phyloP scores from a whole-genome alignment of 306 rosid species.

The Dryas drummondii region DNA sequence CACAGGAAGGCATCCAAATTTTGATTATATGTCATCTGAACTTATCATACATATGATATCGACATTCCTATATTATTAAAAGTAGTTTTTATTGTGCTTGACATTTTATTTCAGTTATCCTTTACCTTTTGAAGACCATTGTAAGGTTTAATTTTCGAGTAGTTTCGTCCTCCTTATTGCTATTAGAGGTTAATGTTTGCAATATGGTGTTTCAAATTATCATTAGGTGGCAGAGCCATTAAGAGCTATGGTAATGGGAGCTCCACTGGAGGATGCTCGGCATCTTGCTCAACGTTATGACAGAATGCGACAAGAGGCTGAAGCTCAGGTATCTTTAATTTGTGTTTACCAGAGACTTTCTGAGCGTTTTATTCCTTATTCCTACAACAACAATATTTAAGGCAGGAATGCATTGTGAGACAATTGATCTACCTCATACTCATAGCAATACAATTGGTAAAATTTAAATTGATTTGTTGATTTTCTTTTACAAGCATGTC shows the following conservation, averaged over 20 bases:
- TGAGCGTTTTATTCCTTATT: not conserved
- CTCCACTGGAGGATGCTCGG: constrained; percentile 94
- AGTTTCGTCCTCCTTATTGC: not conserved
- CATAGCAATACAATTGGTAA: constrained; percentile 9
- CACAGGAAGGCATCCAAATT: not conserved
- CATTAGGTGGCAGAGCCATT: constrained; percentile 87
- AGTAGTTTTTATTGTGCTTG: not conserved
- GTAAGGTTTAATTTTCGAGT: not conserved
- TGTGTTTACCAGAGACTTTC: constrained; percentile 9
- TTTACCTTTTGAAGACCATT: not conserved
- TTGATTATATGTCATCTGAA: not conserved
- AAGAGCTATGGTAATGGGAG: constrained; percentile 91
- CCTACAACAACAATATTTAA: not conserved
- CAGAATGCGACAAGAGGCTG: constrained; percentile 92
- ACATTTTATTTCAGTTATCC: not conserved
- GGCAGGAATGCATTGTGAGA: not conserved
- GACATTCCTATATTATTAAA: not conserved
- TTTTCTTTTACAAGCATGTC: constrained; percentile 27
- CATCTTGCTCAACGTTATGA: constrained; percentile 96
- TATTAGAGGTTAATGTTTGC: not conserved
- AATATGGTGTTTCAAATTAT: constrained; percentile 25
- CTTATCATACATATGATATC: not conserved
- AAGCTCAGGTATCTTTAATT: constrained; percentile 69
- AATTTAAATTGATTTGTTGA: constrained; percentile 9
- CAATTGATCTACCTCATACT: not conserved